phyloP scores from a whole-genome alignment of 768 basidiomycete genomes.

The Chlorophyllum brunneum region DNA sequence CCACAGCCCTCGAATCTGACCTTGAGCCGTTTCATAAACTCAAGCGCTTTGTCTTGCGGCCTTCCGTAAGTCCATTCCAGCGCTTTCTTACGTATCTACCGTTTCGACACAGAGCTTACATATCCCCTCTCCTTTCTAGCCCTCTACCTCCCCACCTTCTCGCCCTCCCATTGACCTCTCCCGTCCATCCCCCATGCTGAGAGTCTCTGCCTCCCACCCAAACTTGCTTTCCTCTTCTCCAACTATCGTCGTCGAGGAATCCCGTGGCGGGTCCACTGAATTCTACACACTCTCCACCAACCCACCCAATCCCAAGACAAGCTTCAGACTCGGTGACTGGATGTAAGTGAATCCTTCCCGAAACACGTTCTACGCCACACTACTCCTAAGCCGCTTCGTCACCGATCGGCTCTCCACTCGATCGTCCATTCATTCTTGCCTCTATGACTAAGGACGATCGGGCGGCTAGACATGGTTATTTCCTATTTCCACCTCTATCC shows the following conservation, averaged over 20 bases:
- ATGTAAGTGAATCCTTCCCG: constrained; percentile 48
- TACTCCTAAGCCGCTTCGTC: constrained; percentile 14
- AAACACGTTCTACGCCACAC: constrained; percentile 5
- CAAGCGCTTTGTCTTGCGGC: constrained; percentile 32
- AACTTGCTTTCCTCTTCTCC: constrained; percentile 18
- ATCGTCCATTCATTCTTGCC: constrained; percentile 15
- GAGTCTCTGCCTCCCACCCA: constrained; percentile 26
- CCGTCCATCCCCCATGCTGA: constrained; percentile 18
- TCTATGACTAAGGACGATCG: constrained; percentile 12
- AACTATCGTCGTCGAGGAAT: constrained; percentile 5
- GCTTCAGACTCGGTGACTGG: constrained; percentile 71
- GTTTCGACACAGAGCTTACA: constrained; percentile 10
- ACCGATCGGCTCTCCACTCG: constrained; percentile 19
- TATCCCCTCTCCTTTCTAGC: constrained; percentile 15
- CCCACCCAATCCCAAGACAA: constrained; percentile 65
- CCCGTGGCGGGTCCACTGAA: constrained; percentile 1
- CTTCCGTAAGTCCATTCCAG: constrained; percentile 17
- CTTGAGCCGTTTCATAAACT: constrained; percentile 60
- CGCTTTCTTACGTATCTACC: constrained; percentile 16
- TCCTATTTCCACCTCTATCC: constrained; percentile 18
- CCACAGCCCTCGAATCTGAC: constrained; percentile 59
- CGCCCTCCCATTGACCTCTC: constrained; percentile 16
- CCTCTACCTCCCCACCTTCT: constrained; percentile 20
- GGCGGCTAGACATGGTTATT: constrained; percentile 7
- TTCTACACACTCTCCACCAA: constrained; percentile 63